Evolutionary conservation across 768 basidiomycete genomes (phyloP).

Genomic region (Pisolithus orientalis): DNA sequence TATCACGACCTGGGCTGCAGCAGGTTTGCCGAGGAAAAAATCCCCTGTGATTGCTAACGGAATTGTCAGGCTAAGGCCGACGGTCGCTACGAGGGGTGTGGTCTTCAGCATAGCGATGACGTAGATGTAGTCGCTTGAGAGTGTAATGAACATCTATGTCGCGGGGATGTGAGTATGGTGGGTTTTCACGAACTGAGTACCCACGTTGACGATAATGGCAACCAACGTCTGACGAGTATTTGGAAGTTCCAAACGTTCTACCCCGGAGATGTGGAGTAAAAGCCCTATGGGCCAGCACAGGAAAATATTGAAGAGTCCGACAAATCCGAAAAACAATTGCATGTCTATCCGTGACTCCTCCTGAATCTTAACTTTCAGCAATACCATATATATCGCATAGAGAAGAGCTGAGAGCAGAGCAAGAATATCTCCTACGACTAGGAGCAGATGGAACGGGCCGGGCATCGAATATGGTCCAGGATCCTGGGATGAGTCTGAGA

Average conservation of each 20-base stretch:
- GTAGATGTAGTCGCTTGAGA: slow-evolving; percentile 81
- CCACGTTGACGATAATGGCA: slow-evolving; percentile 52
- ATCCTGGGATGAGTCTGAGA: slow-evolving; percentile 54
- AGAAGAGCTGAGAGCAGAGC: slow-evolving; percentile 83
- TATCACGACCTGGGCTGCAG: slow-evolving; percentile 52
- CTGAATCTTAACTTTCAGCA: slow-evolving; percentile 83
- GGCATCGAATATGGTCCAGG: slow-evolving; percentile 7
- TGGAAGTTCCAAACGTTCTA: slow-evolving; percentile 75
- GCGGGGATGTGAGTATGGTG: not conserved
- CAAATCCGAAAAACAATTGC: slow-evolving; percentile 94
- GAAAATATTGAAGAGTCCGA: slow-evolving; percentile 80
- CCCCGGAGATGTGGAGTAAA: slow-evolving; percentile 64
- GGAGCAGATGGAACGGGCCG: slow-evolving; percentile 15
- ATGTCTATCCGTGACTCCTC: slow-evolving; percentile 82
- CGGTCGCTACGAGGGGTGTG: slow-evolving; percentile 86
- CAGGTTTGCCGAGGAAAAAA: slow-evolving; percentile 52
- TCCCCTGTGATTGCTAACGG: slow-evolving; percentile 88
- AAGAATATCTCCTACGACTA: slow-evolving; percentile 66
- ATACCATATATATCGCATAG: slow-evolving; percentile 83
- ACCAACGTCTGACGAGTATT: slow-evolving; percentile 39
- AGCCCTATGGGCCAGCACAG: slow-evolving; percentile 72
- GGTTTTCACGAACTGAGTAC: slow-evolving; percentile 8
- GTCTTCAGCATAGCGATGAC: slow-evolving; percentile 94
- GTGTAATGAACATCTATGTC: slow-evolving; percentile 72
- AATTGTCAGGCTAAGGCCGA: slow-evolving; percentile 91